Evolutionary conservation across 345 rosid species (phyloP), one percentile per base, ranked within the genome.

Genomic region (Aquilaria yunnanensis): DNA sequence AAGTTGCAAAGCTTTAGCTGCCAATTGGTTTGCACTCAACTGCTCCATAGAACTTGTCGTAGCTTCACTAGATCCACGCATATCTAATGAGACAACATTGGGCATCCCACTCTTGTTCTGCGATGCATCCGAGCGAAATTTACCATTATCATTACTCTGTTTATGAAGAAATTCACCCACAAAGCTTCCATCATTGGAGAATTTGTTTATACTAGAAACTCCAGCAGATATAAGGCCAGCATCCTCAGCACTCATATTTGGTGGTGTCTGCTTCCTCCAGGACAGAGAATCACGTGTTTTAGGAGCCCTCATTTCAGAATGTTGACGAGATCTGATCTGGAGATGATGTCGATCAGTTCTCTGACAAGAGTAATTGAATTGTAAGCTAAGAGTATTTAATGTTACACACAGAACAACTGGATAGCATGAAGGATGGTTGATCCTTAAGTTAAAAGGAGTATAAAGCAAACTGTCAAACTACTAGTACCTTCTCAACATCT

Each of bases 1-100:
- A 54, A 90, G 88, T 77, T 85, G 99, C 76, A 86, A 59, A 14
- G 96, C 97, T 78, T 86, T 94, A 57, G 99, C 97, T 52, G 92
- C 92, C 61, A 88, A 64, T 66, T 88, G 85, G 74, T 94, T 94
- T 56, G 88, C 81, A 71, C 85, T 86, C 72, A 83, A 65, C 41
- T 63, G 72, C 66, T 83, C 83, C 32, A 60, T 60, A 67, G 58
- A 57, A 6, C 70, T 64, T 29, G 56, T 14, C 61, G 63, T 62
- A 51, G 37, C 68, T 72, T 74, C 90, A 13, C 30, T 54, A 58
- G 63, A 71, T 61, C 57, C 65, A 11, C 54, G 60, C 56, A 50
- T 53, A 61, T 77, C 70, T 48, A 51, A 54, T 14, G 65, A 51
- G 54, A 60, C 65, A 50, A 54, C 59, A 46, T 66, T 63, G 23